Evolutionary conservation across 805 yeast species (phyloP).

Genomic region (Kodamaea leandrae): DNA sequence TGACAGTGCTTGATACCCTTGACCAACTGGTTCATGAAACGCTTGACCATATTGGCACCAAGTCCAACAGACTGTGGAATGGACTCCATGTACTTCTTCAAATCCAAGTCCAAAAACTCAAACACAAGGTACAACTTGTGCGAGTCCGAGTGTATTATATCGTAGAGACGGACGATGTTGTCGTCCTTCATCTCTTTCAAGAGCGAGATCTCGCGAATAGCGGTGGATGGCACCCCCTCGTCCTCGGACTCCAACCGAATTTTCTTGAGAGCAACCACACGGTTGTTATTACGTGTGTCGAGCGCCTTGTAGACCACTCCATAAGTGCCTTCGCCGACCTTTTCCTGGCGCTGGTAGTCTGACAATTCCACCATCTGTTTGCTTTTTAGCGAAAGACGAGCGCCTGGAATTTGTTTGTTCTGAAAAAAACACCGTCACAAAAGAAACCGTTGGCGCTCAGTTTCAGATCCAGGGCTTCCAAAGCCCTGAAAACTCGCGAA

Average conservation of each 20-base stretch:
- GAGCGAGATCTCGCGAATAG: slow-evolving; percentile 92
- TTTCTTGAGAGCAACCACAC: slow-evolving; percentile 94
- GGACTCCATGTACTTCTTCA: slow-evolving; percentile 95
- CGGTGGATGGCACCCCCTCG: slow-evolving; percentile 98
- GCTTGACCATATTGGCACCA: slow-evolving; percentile 86
- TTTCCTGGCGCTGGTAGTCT: slow-evolving; percentile 91
- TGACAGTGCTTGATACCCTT: slow-evolving; percentile 93
- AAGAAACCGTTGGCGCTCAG: no score
- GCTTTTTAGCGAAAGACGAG: no score
- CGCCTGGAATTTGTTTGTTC: no score
- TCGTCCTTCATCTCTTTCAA: slow-evolving; percentile 92
- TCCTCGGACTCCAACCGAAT: slow-evolving; percentile 94
- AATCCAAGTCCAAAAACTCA: slow-evolving; percentile 90
- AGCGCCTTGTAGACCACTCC: slow-evolving; percentile 97
- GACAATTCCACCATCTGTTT: slow-evolving; percentile 92
- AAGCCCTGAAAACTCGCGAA: no score
- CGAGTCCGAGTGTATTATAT: slow-evolving; percentile 91
- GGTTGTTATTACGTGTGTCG: slow-evolving; percentile 81
- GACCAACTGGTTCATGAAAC: slow-evolving; percentile 87
- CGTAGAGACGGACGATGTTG: slow-evolving; percentile 85
- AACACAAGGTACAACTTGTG: slow-evolving; percentile 91
- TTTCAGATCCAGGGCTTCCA: no score
- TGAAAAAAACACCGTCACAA: no score
- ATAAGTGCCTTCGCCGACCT: slow-evolving; percentile 96
- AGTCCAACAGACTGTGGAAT: slow-evolving; percentile 88